Evolutionary conservation across 139 green algal genomes (phyloP), one percentile per base, ranked within the genome.

Genomic region (Ulvella scutata): DNA sequence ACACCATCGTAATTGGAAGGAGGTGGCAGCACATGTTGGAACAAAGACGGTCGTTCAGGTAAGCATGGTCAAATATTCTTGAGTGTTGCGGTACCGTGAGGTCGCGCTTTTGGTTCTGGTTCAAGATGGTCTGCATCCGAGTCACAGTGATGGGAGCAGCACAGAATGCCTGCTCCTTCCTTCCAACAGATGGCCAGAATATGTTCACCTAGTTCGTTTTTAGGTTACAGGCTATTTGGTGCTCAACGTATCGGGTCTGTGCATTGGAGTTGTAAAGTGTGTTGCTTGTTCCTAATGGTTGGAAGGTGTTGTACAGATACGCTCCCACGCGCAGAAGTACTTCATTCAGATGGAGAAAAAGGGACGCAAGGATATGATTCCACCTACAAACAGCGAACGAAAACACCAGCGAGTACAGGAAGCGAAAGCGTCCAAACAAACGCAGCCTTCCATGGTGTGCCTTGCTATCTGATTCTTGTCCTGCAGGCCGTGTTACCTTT

Each of bases 261-360:
- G n/a, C n/a, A n/a, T n/a, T n/a, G n/a, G n/a, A n/a, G n/a, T n/a
- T n/a, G n/a, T n/a, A n/a, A n/a, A n/a, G n/a, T n/a, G n/a, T n/a
- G n/a, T n/a, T n/a, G n/a, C n/a, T n/a, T n/a, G 13, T 74, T 74
- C 36, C 62, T 10, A 17, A 43, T 39, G 62, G 17, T 2, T 43
- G 3, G 36, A 9, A 72, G 7, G 4, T 20, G 36, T 62, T 37
- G 17, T 75, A 10, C 72, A 80, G 76, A 75, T 80, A 33, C 76
- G 76, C 29, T 74, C 43, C 36, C 76, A 80, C 60, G 76, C 76
- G 4, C 76, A 80, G 44, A 82, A 82, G 73, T 78, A 75, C 43
- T 82, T 82, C 38, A 51, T 76, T 6, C 77, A 78, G 40, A 43
- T 77, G 28, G 17, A 73, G 23, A 80, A 80, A 72, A 60, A 39